Base-by-base conservation (phyloP, 306 rosid species). In the Casuarina cunninghamiana region DNA sequence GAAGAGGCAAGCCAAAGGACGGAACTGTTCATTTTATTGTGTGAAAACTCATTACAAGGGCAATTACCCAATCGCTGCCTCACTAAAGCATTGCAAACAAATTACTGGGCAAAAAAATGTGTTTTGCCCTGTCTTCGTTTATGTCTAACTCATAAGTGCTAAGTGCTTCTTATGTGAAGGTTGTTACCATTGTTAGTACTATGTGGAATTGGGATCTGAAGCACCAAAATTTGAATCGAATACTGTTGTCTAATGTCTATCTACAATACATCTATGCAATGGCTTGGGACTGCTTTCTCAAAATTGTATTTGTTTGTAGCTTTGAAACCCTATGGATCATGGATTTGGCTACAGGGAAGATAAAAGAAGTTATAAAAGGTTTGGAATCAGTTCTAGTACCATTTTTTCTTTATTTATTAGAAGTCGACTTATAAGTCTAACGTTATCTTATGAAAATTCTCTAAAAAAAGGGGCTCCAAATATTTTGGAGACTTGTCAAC, bases 251-350 rank as follows among this genome's bases (percentile, higher is more conserved):
- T 38, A 21, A 38, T 38, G 43, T 69, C 67, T 54, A 79, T 70
- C 49, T 57, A 73, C 19, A 2, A 43, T 62, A 26, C 44, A 39
- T 72, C 41, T 43, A 26, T 83, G 76, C 75, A 50, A 73, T 72
- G 26, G 62, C 65, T 43, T 26, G 60, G 77, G 53, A 74, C 61
- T 38, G 35, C 3, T 57, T 13, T 75, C 39, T 21, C 63, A 26
- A 6, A 26, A 8, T 51, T 62, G 69, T 55, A 26, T 66, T 42
- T 72, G 45, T 78, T 83, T 87, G 53, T 87, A 92, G 98, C 85
- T 86, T 95, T 82, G 88, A 82, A 73, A 81, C 87, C 74, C 73
- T 87, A 72, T 91, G 97, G 98, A 82, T 82, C 79, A 75, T 95
- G 91, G 87, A 92, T 87, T 73, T 84, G 82, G 82, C 82, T 78